Conservation (phyloP, 1,284 basidiomycete species). For the Fomitopsis palustris region DNA sequence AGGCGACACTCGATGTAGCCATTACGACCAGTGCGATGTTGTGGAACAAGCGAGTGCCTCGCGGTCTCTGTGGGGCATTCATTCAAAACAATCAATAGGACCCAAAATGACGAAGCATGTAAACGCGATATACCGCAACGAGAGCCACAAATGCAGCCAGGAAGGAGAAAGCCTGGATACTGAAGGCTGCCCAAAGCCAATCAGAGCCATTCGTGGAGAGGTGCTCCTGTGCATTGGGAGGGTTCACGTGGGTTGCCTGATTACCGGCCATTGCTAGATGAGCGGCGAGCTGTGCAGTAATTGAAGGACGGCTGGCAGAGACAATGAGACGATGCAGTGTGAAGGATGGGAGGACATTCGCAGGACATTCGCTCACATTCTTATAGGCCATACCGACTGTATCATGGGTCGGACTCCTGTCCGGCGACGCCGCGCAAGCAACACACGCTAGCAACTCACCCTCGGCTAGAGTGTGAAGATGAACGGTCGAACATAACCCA, state of each 20-base stretch:
- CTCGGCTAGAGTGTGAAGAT: background rate
- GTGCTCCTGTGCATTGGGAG: slow-evolving; percentile 15
- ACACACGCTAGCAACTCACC: background rate
- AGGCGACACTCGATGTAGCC: slow-evolving; percentile 16
- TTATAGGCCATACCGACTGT: background rate
- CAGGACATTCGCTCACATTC: background rate
- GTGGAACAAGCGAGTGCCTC: slow-evolving; percentile 22
- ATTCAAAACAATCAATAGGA: background rate
- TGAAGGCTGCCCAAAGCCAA: slow-evolving; percentile 25
- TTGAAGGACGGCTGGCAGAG: background rate
- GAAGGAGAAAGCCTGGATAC: slow-evolving; percentile 10
- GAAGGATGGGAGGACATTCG: background rate
- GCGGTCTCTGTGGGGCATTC: slow-evolving; percentile 11
- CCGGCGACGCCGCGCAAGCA: slow-evolving; percentile 1
- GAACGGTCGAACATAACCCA: background rate
- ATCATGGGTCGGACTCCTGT: background rate
- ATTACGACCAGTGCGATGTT: slow-evolving; percentile 21
- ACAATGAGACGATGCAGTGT: background rate
- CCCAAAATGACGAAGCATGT: background rate
- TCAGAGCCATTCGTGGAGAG: slow-evolving; percentile 18
- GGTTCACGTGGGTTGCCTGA: slow-evolving; percentile 13
- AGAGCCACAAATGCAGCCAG: slow-evolving; percentile 10
- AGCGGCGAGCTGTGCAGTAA: background rate
- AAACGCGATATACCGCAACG: slow-evolving; percentile 10
- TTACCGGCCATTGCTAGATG: slow-evolving; percentile 8